Base-by-base conservation (phyloP, 805 yeast genomes). In the Jamesozyma piceae region DNA sequence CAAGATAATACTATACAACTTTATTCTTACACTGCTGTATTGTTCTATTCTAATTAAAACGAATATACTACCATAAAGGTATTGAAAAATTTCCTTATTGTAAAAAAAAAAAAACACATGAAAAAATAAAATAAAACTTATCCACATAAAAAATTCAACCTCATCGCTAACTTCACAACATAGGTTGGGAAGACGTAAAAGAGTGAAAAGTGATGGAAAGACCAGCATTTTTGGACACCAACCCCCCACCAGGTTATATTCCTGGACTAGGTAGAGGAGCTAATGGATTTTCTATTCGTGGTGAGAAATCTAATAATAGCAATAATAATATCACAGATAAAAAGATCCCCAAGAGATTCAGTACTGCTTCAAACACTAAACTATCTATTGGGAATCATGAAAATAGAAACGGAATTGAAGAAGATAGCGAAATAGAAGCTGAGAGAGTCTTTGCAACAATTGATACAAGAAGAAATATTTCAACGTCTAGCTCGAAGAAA, bases 181-280 rank as follows among this genome's bases (percentile, higher is more conserved):
- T 24, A 6, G 6, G 10, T 24, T 11, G 28, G 11, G 11, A 24
- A 24, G 10, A 11, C 6, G 6, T 8, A 24, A 6, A 24, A 11
- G 10, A 24, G 11, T 11, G 6, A 24, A 24, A 6, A 24, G 11
- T 6, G 13, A 64, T 59, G 80, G 75, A 74, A 26, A 59, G 77
- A 43, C 73, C 72, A 46, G 66, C 77, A 4, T 92, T 92, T 62
- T 67, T 90, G 38, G 87, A 82, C 55, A 86, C 83, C 65, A 78
- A 78, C 47, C 82, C 97, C 1, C 98, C 98, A 0, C 75, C 82
- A 2, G 95, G 94, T 5, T 90, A 90, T 57, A 74, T 88, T 33
- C 82, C 97, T 3, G 98, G 98, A 21, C 64, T 88, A 6, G 97
- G 97, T 0, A 71, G 98, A 57, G 98, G 98, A 22, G 97, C 97